These are phyloP conservation scores for Mycena rebaudengoi DNA, from an alignment of 768 basidiomycete species.

Conservation along the genomic window DNA sequence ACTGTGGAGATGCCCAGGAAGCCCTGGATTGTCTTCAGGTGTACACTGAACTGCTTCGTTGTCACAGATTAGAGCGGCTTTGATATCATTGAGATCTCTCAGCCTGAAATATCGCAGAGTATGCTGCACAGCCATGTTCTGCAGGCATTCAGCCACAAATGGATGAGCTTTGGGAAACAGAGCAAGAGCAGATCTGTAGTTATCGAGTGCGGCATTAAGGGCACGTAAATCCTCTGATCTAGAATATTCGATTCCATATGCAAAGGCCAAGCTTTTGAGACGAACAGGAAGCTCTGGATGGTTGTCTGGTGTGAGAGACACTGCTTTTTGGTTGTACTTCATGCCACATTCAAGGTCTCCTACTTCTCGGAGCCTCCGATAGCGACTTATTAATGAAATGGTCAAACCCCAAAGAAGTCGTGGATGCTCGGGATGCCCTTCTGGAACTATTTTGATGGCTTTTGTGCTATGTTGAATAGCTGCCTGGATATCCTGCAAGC, in stretches of 20 bases:
- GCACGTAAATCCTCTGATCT: background rate
- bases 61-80: too few species aligned
- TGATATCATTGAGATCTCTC: too few species aligned
- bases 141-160: too few species aligned
- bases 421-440: background rate
- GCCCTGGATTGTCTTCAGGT: too few species aligned
- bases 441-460: background rate
- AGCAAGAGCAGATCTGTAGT: background rate
- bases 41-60: too few species aligned
- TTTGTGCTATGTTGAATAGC: background rate
- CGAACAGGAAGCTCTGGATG: background rate
- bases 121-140: too few species aligned
- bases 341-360: background rate
- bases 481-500: background rate
- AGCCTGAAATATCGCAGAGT: too few species aligned
- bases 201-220: background rate
- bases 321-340: background rate
- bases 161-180: background rate
- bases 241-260: background rate
- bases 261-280: background rate
- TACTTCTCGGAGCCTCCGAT: background rate
- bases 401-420: background rate
- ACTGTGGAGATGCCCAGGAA: background rate
- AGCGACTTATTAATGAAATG: background rate
- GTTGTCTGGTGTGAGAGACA: background rate